Conservation (phyloP, 2,329 filamentous ascomycete species). For the Pestalotiopsis sp. region DNA sequence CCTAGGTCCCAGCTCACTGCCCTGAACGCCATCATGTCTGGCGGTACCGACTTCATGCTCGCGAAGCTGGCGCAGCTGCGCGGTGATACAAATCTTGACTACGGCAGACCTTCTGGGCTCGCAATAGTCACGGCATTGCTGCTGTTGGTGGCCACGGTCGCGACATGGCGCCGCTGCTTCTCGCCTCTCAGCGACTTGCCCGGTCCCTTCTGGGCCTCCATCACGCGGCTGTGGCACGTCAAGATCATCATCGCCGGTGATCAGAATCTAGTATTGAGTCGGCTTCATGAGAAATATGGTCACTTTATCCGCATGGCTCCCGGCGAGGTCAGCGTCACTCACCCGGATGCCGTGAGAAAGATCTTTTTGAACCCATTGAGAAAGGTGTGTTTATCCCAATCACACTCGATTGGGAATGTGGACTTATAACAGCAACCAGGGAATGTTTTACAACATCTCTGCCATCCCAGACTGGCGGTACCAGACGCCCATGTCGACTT, state of each 20-base stretch:
- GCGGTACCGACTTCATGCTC: neutral
- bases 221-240: slow-evolving; percentile 5
- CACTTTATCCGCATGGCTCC: slow-evolving; percentile 41
- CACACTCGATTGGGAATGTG: slow-evolving; percentile 28
- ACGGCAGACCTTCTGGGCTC: neutral
- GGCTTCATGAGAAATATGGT: slow-evolving; percentile 7
- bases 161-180: neutral
- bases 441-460: neutral
- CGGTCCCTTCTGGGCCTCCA: slow-evolving; percentile 3
- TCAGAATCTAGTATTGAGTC: neutral
- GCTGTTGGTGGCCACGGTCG: slow-evolving; percentile 31
- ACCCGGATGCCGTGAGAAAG: slow-evolving; percentile 40
- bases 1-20: neutral
- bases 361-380: slow-evolving; percentile 33
- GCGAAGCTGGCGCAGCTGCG: neutral
- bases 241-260: neutral
- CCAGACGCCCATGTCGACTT: slow-evolving; percentile 12
- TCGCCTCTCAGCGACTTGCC: slow-evolving; percentile 2
- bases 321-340: slow-evolving; percentile 38
- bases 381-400: slow-evolving; percentile 35
- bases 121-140: slow-evolving; percentile 26
- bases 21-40: neutral
- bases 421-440: slow-evolving; percentile 24
- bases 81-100: neutral
- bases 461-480: slow-evolving; percentile 13